Conservation (phyloP, 257 asterid species). For the Catharanthus roseus region DNA sequence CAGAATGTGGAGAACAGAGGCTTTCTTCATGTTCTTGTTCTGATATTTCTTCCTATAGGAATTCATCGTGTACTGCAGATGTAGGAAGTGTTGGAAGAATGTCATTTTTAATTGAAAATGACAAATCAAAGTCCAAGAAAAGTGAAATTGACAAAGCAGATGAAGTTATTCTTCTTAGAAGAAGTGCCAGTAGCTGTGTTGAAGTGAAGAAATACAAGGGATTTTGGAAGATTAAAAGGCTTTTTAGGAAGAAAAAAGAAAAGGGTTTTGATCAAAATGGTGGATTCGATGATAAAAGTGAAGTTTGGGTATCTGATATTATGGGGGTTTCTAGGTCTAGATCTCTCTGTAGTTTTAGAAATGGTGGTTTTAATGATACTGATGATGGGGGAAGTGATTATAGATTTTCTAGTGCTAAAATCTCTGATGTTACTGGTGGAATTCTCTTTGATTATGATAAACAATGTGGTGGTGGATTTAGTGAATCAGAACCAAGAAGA, state of each 20-base stretch:
- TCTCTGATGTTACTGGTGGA: constrained; percentile 72
- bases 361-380: constrained; percentile 27
- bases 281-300: constrained; percentile 46
- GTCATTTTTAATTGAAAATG: constrained; percentile 70
- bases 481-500: constrained; percentile 38
- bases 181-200: constrained; percentile 81
- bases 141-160: constrained; percentile 31
- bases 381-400: constrained; percentile 57
- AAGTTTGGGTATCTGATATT: constrained; percentile 48
- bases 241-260: constrained; percentile 50
- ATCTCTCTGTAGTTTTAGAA: constrained; percentile 82
- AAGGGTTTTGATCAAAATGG: constrained; percentile 32
- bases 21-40: constrained; percentile 85
- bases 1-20: constrained; percentile 93
- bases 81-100: constrained; percentile 78
- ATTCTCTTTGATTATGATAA: constrained; percentile 40
- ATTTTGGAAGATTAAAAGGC: constrained; percentile 70
- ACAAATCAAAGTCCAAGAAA: constrained; percentile 34
- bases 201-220: constrained; percentile 70
- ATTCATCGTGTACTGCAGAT: constrained; percentile 59
- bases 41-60: constrained; percentile 56
- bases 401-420: constrained; percentile 71
- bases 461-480: constrained; percentile 6
- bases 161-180: constrained; percentile 48
- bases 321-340: constrained; percentile 75